Evolutionary conservation across 2,329 filamentous ascomycete species (phyloP), one percentile per base, ranked within the genome.

Genomic region (Acrocalymma vagum): DNA sequence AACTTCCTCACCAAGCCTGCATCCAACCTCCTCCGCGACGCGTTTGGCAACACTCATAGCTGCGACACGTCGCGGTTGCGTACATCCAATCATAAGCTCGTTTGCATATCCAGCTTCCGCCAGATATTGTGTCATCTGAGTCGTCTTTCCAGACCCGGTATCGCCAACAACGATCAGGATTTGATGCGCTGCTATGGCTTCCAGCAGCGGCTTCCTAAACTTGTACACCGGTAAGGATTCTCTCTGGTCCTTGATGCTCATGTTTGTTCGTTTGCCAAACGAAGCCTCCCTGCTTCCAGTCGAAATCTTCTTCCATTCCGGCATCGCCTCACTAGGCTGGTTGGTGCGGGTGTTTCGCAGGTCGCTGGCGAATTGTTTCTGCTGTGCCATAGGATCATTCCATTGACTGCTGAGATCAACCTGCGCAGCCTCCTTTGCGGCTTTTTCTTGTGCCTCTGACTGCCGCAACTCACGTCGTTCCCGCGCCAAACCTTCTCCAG

Each of bases 1-100:
- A 39, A 99, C 92, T 73, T 97, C 93, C 55, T 96, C 85, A 45
- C 94, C 94, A 17, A 99, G 81, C 45, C 81, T 84, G 55, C 96
- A 93, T 66, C 97, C 94, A 80, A 99, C 87, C 75, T 99, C 94
- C 65, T 96, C 85, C 18, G 95, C 91, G 21, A 99, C 94, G 87
- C 94, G 93, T 74, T 97, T 90, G 23, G 94, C 94, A 13, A 99
- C 94, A 30, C 92, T 96, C 91, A 96, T 99, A 62, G 94, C 94
- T 45, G 95, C 94, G 39, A 99, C 94, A 83, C 94, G 89, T 70
- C 95, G 88, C 50, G 94, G 94, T 58, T 99, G 94, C 0, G 95
- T 99, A 66, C 94, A 99, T 1, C 94, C 94, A 30, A 99, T 94
- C 44, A 96, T 87, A 21, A 92, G 90, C 42, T 87, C 76, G 53